These are phyloP conservation scores for Fraxinus anomala DNA, from an alignment of 257 asterid genomes.

Conservation along the genomic window DNA sequence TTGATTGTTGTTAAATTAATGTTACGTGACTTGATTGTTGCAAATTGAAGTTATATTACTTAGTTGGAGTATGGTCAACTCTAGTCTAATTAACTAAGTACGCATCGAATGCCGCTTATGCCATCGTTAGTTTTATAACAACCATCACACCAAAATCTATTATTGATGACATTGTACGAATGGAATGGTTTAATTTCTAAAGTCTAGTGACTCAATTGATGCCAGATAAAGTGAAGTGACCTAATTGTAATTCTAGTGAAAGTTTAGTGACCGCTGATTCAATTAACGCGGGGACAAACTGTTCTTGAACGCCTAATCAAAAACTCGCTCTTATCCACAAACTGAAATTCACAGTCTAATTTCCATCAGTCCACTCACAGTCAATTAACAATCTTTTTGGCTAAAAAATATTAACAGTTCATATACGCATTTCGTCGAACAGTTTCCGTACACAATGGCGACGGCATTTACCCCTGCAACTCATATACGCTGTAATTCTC, in stretches of 20 bases:
- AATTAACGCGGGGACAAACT: background rate
- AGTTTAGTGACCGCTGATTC: background rate
- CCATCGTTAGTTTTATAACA: too few species aligned
- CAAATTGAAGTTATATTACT: too few species aligned
- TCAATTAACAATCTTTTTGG: background rate
- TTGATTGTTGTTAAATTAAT: too few species aligned
- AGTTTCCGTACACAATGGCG: conserved; percentile 45
- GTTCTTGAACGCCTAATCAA: background rate
- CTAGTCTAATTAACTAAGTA: too few species aligned
- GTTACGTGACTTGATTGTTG: too few species aligned
- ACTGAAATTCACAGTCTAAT: background rate
- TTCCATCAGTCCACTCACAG: background rate
- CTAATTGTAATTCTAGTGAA: background rate
- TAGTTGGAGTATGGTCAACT: too few species aligned
- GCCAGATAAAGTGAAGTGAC: too few species aligned
- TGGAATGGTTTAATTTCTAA: too few species aligned
- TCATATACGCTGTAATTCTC: conserved; percentile 47
- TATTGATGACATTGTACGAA: too few species aligned
- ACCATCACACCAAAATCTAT: too few species aligned
- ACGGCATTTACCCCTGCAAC: conserved; percentile 60
- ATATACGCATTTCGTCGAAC: conserved; percentile 43
- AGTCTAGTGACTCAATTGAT: background rate
- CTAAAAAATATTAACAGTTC: background rate
- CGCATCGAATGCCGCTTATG: too few species aligned
- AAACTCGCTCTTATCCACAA: conserved; percentile 1